phyloP scores from a whole-genome alignment of 2,329 filamentous ascomycete species.

The Rhynchosporium secalis region DNA sequence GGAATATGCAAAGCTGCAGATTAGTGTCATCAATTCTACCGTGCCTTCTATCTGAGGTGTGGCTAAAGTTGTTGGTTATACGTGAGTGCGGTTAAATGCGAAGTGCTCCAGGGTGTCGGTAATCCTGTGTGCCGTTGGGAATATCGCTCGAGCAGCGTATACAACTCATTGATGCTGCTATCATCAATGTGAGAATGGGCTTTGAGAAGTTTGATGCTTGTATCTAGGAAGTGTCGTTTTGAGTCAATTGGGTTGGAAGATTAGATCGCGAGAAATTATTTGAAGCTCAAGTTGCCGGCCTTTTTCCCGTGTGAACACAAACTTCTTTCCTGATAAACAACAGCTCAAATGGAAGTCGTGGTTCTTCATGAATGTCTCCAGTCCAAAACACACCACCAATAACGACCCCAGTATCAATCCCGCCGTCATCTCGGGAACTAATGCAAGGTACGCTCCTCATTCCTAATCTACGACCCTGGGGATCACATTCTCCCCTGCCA shows the following conservation, averaged over 20 bases:
- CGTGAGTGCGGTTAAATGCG: constrained; percentile 13
- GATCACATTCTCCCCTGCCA: constrained; percentile 7
- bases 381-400: not conserved
- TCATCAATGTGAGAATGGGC: not conserved
- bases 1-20: too few species aligned
- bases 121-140: not conserved
- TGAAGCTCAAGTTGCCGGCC: too few species aligned
- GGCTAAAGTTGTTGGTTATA: constrained; percentile 4
- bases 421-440: constrained; percentile 4
- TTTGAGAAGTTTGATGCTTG: not conserved
- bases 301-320: not conserved
- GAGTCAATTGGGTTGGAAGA: too few species aligned
- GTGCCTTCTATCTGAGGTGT: constrained; percentile 11
- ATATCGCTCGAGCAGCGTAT: not conserved
- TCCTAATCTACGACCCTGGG: not conserved
- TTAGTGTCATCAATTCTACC: not conserved
- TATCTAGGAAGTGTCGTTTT: not conserved
- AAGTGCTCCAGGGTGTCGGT: constrained; percentile 1
- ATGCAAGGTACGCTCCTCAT: constrained; percentile 8
- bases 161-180: not conserved
- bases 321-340: not conserved
- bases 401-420: not conserved
- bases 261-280: too few species aligned
- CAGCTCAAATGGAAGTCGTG: not conserved
- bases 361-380: not conserved